Conservation (phyloP, 345 rosid species). For the Acer campestre region DNA sequence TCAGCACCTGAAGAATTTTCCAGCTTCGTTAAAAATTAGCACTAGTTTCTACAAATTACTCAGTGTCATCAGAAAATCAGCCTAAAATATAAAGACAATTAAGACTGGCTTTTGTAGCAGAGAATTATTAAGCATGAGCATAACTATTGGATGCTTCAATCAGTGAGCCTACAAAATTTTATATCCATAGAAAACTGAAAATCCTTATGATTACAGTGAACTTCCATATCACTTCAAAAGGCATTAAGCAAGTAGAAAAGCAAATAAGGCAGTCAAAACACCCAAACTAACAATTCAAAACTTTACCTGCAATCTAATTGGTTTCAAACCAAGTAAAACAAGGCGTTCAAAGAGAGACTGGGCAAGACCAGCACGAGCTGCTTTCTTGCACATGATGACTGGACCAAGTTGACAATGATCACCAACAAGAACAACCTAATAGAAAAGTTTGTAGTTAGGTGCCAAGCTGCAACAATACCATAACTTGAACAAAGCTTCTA, state of each 20-base stretch:
- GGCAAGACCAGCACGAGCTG: conserved; percentile 99
- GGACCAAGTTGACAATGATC: conserved; percentile 99
- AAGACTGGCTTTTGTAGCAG: not conserved
- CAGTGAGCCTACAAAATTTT: not conserved
- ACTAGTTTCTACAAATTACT: not conserved
- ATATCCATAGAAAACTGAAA: not conserved
- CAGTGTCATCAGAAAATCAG: not conserved
- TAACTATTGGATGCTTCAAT: not conserved
- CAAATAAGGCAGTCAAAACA: not conserved
- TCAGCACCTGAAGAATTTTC: not conserved
- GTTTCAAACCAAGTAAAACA: conserved; percentile 94
- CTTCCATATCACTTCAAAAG: no score
- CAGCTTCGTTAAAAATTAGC: not conserved
- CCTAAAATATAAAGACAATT: no score
- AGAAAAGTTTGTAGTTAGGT: conserved; percentile 21
- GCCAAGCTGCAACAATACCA: not conserved
- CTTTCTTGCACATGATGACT: conserved; percentile 99
- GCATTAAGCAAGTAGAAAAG: not conserved
- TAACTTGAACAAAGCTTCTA: not conserved
- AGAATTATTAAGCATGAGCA: not conserved
- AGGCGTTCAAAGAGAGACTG: conserved; percentile 98
- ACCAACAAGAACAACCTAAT: conserved; percentile 94
- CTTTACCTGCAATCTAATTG: conserved; percentile 95
- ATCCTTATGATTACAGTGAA: not conserved
- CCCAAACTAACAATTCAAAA: not conserved